Base-by-base conservation (phyloP, 2,329 filamentous ascomycete species). In the Colletotrichum sp. region DNA sequence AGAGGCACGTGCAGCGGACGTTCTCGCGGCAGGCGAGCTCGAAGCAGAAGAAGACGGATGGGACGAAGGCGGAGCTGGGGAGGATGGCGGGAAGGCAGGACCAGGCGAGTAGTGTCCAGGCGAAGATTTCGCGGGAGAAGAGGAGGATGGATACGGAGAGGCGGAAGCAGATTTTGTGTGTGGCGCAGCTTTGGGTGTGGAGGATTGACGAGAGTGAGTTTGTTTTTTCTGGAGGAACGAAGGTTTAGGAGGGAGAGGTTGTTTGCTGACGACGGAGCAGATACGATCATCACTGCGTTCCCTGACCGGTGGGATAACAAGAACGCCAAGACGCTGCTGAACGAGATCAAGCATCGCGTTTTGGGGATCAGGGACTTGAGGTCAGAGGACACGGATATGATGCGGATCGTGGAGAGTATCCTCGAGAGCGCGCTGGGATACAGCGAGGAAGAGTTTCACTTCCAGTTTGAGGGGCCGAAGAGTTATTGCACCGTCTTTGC, bases 141-240 rank as follows among this genome's bases (percentile, higher is more conserved):
- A 74, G 49, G 57, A 44, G 72, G 44, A 66, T 78, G 30, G 79
- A 77, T 77, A 81, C 83, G 28, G 82, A 83, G 55, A 66, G 62
- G 73, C 69, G 79, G 69, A 84, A 79, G 77, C 83, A 85, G 65
- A 77, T 75, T 16, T 72, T 80, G 57, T 82, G 78, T 72, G 77
- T 79, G 69, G 70, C 79, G 49, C 81, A 83, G 62, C 78, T 80
- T 73, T 78, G 77, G 77, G 60, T 78, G 13, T 78, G 77, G 77
- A 67, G 64, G 63, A 77, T 78, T 52, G 77, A 78, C 18, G 77
- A 78, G 66, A 69, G 77, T 78, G 59, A 55, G 77, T 65, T 15
- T 26, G 8, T 34, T 36, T 36, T 34, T 36, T 26, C 6, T 15
- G 34, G 34, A 15, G 13, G 34, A 36, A 15, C 34, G 34, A 16